Evolutionary conservation across 1,284 basidiomycete species (phyloP).

Genomic region (Puccinia hordei): DNA sequence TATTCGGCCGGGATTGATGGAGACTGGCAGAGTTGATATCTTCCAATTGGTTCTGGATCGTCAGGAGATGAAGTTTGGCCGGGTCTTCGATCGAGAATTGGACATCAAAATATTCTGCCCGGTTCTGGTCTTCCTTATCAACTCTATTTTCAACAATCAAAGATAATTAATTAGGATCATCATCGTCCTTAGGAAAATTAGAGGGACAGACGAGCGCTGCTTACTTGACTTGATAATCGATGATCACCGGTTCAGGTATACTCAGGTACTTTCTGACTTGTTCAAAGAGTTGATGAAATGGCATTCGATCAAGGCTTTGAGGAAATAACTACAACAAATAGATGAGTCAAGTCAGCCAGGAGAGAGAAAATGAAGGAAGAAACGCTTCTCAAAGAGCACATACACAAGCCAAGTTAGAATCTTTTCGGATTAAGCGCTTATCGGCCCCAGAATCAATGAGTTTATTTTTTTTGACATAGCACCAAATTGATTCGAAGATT

Average conservation of each 20-base stretch:
- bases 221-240: conserved; percentile 34
- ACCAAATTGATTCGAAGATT: conserved; percentile 40
- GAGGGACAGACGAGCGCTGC: background rate
- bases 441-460: conserved; percentile 37
- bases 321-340: conserved; percentile 29
- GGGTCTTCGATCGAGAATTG: conserved; percentile 46
- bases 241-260: conserved; percentile 31
- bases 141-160: conserved; percentile 5
- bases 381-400: background rate
- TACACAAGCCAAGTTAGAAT: conserved; percentile 40
- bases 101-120: conserved; percentile 43
- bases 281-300: conserved; percentile 39
- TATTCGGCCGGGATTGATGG: background rate
- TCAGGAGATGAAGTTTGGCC: conserved; percentile 39
- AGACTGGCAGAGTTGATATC: background rate
- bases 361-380: background rate
- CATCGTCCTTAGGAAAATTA: background rate
- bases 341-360: background rate
- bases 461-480: conserved; percentile 43
- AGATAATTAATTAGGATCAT: background rate
- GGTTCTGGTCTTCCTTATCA: conserved; percentile 36
- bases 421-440: conserved; percentile 43
- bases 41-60: conserved; percentile 37
- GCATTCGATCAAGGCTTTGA: conserved; percentile 17
- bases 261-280: conserved; percentile 26